phyloP scores from a whole-genome alignment of 192 early-diverging fungal genomes.

The Coemansia reversa region DNA sequence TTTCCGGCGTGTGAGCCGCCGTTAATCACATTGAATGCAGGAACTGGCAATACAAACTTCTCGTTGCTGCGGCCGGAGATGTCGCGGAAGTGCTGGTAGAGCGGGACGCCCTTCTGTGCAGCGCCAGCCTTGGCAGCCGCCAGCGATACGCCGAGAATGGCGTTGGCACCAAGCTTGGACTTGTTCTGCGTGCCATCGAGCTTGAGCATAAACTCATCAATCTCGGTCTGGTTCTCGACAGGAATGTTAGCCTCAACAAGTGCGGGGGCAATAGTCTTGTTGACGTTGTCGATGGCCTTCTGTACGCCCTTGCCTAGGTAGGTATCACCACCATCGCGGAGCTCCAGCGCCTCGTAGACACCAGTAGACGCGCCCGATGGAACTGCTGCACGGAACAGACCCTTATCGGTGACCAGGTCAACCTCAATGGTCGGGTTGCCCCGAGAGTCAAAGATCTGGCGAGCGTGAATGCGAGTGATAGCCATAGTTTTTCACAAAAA shows the following conservation, averaged over 20 bases:
- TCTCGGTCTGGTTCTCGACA: constrained; percentile 80
- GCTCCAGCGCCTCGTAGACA: constrained; percentile 97
- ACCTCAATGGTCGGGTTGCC: constrained; percentile 99
- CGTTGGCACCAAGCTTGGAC: constrained; percentile 94
- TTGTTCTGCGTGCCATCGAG: constrained; percentile 97
- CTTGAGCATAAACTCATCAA: constrained; percentile 89
- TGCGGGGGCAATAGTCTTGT: constrained; percentile 81
- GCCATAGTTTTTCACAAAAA: constrained; percentile 57
- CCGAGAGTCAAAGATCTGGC: constrained; percentile 99
- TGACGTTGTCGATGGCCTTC: constrained; percentile 90
- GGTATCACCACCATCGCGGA: constrained; percentile 84
- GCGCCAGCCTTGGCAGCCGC: constrained; percentile 95
- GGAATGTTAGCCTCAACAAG: constrained; percentile 78
- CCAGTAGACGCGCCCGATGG: constrained; percentile 99
- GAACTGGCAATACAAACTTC: constrained; percentile 92
- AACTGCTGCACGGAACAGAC: constrained; percentile 95
- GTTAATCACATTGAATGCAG: constrained; percentile 99
- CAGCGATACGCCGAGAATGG: constrained; percentile 97
- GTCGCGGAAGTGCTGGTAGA: constrained; percentile 94
- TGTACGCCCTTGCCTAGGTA: constrained; percentile 97
- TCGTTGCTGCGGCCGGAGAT: constrained; percentile 74
- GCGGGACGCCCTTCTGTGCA: constrained; percentile 88
- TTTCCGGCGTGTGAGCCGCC: constrained; percentile 99
- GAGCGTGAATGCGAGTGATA: constrained; percentile 76
- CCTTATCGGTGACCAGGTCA: constrained; percentile 91